phyloP scores from a whole-genome alignment of 2,329 filamentous ascomycete genomes.

The Colletotrichum cereale region DNA sequence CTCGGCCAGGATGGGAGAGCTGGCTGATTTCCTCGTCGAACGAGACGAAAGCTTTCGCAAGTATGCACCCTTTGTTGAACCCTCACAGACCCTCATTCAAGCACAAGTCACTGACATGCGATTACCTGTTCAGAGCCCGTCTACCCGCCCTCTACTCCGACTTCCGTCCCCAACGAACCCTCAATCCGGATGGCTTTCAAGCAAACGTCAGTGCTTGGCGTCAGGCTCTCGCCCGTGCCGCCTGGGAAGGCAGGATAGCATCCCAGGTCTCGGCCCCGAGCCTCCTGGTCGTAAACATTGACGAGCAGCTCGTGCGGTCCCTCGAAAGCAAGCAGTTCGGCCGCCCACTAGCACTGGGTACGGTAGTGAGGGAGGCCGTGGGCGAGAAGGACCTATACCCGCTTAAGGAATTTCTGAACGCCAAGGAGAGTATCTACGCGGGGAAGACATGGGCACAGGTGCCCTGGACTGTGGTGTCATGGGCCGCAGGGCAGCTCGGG shows the following conservation, averaged over 20 bases:
- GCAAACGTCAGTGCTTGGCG: constrained; percentile 87
- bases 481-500: constrained; percentile 80
- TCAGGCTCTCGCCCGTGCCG: constrained; percentile 77
- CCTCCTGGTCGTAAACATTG: constrained; percentile 65
- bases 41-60: constrained; percentile 73
- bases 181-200: constrained; percentile 87
- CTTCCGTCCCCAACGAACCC: constrained; percentile 78
- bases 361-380: constrained; percentile 82
- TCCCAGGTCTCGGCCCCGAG: constrained; percentile 57
- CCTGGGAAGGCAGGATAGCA: constrained; percentile 68
- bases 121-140: constrained; percentile 69
- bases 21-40: constrained; percentile 74
- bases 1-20: constrained; percentile 68
- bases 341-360: constrained; percentile 82
- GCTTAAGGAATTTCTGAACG: constrained; percentile 74
- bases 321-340: constrained; percentile 85
- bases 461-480: constrained; percentile 78
- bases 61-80: constrained; percentile 49
- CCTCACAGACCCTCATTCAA: background rate
- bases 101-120: constrained; percentile 22
- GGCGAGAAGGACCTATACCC: constrained; percentile 77
- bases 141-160: constrained; percentile 91
- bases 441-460: constrained; percentile 75
- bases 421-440: constrained; percentile 77
- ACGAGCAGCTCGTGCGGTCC: constrained; percentile 75